Conservation (phyloP, 148 eudicot species). For the Amaranthus cruentus region DNA sequence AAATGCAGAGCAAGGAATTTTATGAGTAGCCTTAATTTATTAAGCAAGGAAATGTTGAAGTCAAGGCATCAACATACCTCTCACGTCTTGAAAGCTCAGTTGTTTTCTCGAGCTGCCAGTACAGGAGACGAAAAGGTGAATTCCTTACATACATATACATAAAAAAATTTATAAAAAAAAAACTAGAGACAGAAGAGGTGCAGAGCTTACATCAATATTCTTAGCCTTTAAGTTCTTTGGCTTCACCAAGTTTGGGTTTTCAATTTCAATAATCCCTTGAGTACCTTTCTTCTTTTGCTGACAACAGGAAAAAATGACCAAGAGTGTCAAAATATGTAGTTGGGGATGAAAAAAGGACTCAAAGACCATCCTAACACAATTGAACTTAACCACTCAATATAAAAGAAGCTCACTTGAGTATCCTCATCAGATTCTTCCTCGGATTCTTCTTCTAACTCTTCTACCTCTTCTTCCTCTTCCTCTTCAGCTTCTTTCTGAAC, state of each 20-base stretch:
- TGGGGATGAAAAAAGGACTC: conserved; percentile 1
- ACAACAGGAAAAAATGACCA: conserved; percentile 14
- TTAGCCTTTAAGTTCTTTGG: conserved; percentile 77
- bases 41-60: neutral
- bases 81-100: conserved; percentile 92
- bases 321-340: neutral
- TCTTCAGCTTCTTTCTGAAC: conserved; percentile 55
- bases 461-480: conserved; percentile 47
- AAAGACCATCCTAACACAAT: neutral
- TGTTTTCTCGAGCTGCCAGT: conserved; percentile 70
- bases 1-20: neutral
- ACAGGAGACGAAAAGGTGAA: conserved; percentile 12
- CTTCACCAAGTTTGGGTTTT: conserved; percentile 86
- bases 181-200: neutral
- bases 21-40: neutral
- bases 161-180: neutral
- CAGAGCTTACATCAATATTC: conserved; percentile 68
- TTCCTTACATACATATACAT: neutral
- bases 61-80: conserved; percentile 48
- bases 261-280: conserved; percentile 77
- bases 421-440: conserved; percentile 82
- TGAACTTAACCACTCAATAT: neutral
- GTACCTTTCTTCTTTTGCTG: conserved; percentile 71
- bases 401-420: conserved; percentile 30
- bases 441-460: conserved; percentile 26